These are phyloP conservation scores for Calonectria hawksworthii DNA, from an alignment of 2,329 filamentous ascomycete genomes.

Conservation along the genomic window DNA sequence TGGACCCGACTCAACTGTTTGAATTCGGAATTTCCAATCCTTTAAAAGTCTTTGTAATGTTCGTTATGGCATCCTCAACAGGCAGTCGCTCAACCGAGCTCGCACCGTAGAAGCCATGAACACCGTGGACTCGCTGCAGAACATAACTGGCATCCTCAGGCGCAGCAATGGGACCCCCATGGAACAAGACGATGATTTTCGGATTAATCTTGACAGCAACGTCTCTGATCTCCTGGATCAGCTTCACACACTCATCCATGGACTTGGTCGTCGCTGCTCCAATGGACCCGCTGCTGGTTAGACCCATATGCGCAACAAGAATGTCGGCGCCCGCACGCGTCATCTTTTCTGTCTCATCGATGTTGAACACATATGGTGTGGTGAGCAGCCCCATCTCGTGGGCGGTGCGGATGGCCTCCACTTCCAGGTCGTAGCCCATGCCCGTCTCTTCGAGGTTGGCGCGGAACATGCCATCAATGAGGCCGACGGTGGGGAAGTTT, in stretches of 20 bases:
- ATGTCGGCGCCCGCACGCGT: background rate
- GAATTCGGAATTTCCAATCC: background rate
- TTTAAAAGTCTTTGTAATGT: background rate
- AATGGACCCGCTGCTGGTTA: slow-evolving; percentile 1
- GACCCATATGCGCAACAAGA: background rate
- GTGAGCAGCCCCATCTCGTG: slow-evolving; percentile 1
- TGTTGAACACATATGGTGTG: background rate
- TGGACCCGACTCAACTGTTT: background rate
- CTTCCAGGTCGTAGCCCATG: slow-evolving; percentile 14
- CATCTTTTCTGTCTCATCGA: background rate
- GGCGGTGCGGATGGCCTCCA: background rate
- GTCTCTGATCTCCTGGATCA: background rate
- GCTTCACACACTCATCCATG: background rate
- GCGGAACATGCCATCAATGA: slow-evolving; percentile 8
- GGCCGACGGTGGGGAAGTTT: slow-evolving; percentile 2
- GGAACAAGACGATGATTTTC: slow-evolving; percentile 7
- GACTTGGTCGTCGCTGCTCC: background rate
- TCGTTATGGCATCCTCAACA: background rate
- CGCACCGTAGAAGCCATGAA: slow-evolving; percentile 1
- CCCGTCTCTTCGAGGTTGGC: slow-evolving; percentile 14
- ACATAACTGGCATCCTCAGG: background rate
- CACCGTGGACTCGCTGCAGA: background rate
- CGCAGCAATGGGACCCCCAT: background rate
- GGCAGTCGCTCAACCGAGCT: background rate
- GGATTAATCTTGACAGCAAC: background rate